phyloP scores from a whole-genome alignment of 257 asterid genomes.

The Cynanchum wilfordii region DNA sequence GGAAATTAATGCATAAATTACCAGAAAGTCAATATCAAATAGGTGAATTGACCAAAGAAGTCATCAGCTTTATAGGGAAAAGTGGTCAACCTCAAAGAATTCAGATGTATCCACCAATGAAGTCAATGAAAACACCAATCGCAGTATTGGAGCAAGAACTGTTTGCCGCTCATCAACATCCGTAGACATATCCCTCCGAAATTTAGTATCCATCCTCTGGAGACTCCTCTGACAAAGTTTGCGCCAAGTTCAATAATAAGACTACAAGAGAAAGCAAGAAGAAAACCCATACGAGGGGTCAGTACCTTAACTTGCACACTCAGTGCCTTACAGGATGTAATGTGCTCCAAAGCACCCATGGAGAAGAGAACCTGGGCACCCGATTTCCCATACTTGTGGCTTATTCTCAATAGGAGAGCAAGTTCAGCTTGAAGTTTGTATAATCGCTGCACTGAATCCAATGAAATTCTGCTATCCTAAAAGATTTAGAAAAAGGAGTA shows the following conservation, averaged over 20 bases:
- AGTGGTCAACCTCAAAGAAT: slow-evolving; percentile 68
- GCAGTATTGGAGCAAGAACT: slow-evolving; percentile 74
- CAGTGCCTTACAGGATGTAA: slow-evolving; percentile 69
- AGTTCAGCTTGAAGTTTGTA: slow-evolving; percentile 91
- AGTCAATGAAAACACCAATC: slow-evolving; percentile 75
- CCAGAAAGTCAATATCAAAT: background rate
- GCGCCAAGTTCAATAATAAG: slow-evolving; percentile 5
- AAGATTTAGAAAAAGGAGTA: slow-evolving; percentile 2
- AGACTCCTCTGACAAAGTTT: slow-evolving; percentile 48
- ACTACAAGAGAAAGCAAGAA: slow-evolving; percentile 7
- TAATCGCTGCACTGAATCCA: slow-evolving; percentile 81
- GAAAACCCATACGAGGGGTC: background rate
- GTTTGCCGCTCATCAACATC: slow-evolving; percentile 68
- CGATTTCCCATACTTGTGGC: slow-evolving; percentile 84
- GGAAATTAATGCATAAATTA: background rate
- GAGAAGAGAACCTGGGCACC: slow-evolving; percentile 89
- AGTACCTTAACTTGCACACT: slow-evolving; percentile 68
- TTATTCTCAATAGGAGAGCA: slow-evolving; percentile 69
- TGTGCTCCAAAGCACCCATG: slow-evolving; percentile 79
- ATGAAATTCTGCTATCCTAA: slow-evolving; percentile 74
- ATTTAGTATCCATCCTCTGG: slow-evolving; percentile 44
- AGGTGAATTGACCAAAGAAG: background rate
- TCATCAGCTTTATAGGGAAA: background rate
- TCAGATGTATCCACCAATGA: slow-evolving; percentile 82
- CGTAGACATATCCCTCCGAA: slow-evolving; percentile 44